Base-by-base conservation (phyloP, 1,139 yeast species). In the Protomyces arabidopsidicola region DNA sequence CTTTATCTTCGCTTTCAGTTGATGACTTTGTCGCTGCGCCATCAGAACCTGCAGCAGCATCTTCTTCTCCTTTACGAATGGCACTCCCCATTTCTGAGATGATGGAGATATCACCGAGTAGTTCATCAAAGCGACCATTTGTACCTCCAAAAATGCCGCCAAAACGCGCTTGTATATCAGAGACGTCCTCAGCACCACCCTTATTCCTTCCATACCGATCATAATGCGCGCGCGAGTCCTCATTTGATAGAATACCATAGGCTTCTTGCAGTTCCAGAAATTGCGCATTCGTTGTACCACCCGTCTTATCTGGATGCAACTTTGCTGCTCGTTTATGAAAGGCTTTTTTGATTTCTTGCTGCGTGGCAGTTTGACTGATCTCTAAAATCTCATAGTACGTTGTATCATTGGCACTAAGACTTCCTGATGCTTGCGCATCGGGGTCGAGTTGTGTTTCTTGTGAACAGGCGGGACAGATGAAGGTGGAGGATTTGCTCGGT, bases 291-390 rank as follows among this genome's bases (percentile, higher is more conserved):
- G 78, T 77, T 3, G 93, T 90, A 71, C 87, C 88, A 70, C 86
- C 84, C 6, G 97, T 90, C 77, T 91, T 91, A 75, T 91, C 98
- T 0, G 98, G 98, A 74, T 91, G 98, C 68, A 90, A 86, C 66
- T 78, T 80, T 73, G 91, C 85, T 5, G 98, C 98, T 72, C 86
- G 85, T 74, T 86, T 86, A 67, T 98, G 81, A 76, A 91, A 91
- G 0, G 97, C 96, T 74, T 88, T 89, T 74, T 91, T 91, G 75
- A 91, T 90, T 65, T 89, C 95, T 34, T 84, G 78, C 5, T 86
- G 82, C 0, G 91, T 83, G 51, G 97, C 97, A 20, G 82, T 82
- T 2, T 86, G 79, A 42, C 76, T 69, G 34, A 91, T 79, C 22
- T 83, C 87, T 68, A 91, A 78, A 45, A 85, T 74, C 69, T 90